phyloP scores from a whole-genome alignment of 2,329 filamentous ascomycete genomes.

The Aspergillus neoniger region DNA sequence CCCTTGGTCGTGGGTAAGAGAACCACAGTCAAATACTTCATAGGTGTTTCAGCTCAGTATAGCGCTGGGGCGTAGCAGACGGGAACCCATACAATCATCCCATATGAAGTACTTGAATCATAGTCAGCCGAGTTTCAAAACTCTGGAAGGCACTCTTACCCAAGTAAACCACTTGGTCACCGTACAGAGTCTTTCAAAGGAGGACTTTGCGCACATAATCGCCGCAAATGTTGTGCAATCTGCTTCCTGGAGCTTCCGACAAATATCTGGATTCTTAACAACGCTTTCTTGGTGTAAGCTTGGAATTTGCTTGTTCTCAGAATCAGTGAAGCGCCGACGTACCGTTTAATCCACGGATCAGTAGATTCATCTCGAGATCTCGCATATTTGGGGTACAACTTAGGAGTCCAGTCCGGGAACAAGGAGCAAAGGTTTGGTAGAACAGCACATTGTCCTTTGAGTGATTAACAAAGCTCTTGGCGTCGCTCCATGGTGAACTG shows the following conservation, averaged over 20 bases:
- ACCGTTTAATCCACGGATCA: constrained; percentile 13
- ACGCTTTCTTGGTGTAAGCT: too few relatives aligned
- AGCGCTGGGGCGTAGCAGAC: neutral
- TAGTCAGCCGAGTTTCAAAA: fast-evolving
- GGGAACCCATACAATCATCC: constrained; percentile 5
- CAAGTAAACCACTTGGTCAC: constrained; percentile 13
- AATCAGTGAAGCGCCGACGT: too few relatives aligned
- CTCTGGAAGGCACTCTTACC: neutral
- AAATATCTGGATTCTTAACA: neutral
- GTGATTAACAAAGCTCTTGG: neutral
- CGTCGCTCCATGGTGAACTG: neutral
- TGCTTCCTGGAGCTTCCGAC: constrained; percentile 11
- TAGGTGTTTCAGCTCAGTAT: neutral
- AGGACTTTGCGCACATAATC: constrained; percentile 7
- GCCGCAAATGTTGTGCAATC: constrained; percentile 15
- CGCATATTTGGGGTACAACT: constrained; percentile 9
- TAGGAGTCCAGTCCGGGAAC: constrained; percentile 11
- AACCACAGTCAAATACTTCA: constrained; percentile 15
- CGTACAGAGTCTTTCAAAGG: constrained; percentile 12
- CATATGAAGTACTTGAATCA: constrained; percentile 13
- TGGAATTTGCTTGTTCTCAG: too few relatives aligned
- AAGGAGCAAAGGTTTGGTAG: constrained; percentile 11
- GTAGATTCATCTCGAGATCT: constrained; percentile 13
- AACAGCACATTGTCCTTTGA: constrained; percentile 2
- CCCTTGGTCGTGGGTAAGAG: neutral